phyloP scores from a whole-genome alignment of 169 alveolate species.

The Eimeria praecox region DNA sequence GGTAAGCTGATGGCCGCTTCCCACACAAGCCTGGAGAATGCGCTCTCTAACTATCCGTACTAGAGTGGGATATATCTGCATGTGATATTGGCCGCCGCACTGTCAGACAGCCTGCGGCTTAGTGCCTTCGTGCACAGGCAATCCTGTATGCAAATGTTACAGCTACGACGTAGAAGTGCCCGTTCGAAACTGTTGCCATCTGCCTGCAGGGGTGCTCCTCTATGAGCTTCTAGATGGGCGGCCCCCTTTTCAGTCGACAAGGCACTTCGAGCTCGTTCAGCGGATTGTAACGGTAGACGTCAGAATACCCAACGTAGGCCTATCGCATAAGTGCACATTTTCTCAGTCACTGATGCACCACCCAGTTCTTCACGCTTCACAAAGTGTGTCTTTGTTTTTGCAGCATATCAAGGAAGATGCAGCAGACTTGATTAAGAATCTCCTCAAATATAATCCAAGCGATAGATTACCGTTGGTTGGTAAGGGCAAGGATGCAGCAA shows the following conservation, averaged over 20 bases:
- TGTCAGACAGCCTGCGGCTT: neutral
- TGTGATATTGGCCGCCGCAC: neutral
- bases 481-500: constrained; percentile 8
- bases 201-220: constrained; percentile 87
- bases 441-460: constrained; percentile 79
- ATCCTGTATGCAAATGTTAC: neutral
- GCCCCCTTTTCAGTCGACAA: constrained; percentile 92
- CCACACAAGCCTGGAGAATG: neutral
- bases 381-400: neutral
- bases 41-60: neutral
- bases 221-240: constrained; percentile 94
- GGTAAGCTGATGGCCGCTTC: constrained; percentile 84
- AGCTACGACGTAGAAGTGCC: neutral
- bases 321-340: neutral
- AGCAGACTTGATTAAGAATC: constrained; percentile 60
- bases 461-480: constrained; percentile 72
- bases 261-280: constrained; percentile 83
- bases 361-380: neutral
- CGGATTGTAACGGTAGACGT: constrained; percentile 81
- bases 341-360: neutral
- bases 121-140: neutral
- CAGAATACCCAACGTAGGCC: constrained; percentile 65
- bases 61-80: neutral
- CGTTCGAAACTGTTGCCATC: neutral
- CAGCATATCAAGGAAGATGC: constrained; percentile 81